These are phyloP conservation scores for Fusarium nanum DNA, from an alignment of 2,329 filamentous ascomycete genomes.

Conservation along the genomic window DNA sequence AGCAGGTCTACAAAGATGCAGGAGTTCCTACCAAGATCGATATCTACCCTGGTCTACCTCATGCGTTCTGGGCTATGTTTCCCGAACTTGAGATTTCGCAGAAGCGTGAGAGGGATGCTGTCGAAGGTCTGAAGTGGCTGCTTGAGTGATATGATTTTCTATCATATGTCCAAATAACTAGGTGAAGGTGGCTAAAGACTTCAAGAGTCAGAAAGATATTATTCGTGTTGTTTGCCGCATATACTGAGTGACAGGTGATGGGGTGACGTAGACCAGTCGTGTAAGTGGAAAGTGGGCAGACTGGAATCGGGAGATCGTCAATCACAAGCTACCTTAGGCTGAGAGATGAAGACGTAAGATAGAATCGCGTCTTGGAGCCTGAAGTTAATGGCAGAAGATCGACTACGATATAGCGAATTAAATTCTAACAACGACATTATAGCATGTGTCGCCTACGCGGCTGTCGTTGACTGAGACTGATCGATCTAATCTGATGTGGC, in stretches of 20 bases:
- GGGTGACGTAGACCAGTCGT: slow-evolving; percentile 35
- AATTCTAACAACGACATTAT: slow-evolving; percentile 12
- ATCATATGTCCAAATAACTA: background rate
- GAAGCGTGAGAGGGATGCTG: slow-evolving; percentile 40
- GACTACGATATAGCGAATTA: background rate
- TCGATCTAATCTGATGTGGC: slow-evolving; percentile 36
- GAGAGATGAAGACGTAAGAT: background rate
- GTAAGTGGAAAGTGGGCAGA: slow-evolving; percentile 38
- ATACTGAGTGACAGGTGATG: background rate
- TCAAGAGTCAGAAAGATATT: background rate
- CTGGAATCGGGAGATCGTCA: background rate
- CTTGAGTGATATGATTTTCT: background rate
- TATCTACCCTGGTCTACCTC: slow-evolving; percentile 48
- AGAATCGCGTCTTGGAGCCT: background rate
- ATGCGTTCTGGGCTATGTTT: slow-evolving; percentile 48
- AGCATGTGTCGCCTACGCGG: slow-evolving; percentile 35
- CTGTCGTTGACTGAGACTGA: slow-evolving; percentile 24
- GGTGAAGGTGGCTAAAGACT: no score
- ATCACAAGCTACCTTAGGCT: background rate
- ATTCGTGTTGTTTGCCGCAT: background rate
- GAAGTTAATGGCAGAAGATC: background rate
- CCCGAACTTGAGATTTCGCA: slow-evolving; percentile 36
- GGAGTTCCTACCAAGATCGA: slow-evolving; percentile 45
- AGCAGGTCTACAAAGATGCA: slow-evolving; percentile 47
- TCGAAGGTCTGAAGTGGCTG: slow-evolving; percentile 44